Evolutionary conservation across 352 stramenopile genomes (phyloP).

Genomic region (Pythium volutum): DNA sequence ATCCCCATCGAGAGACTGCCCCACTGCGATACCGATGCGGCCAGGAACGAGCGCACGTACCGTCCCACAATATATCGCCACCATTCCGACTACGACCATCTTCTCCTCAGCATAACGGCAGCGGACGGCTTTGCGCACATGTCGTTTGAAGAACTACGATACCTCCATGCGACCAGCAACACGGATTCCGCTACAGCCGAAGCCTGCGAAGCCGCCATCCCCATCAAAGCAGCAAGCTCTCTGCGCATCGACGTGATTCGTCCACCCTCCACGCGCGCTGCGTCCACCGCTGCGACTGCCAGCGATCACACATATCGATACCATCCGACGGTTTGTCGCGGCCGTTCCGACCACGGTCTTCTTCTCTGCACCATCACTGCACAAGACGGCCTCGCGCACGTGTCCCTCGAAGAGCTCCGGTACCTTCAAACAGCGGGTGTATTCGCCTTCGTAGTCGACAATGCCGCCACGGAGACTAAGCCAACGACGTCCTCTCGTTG

Average conservation of each 20-base stretch:
- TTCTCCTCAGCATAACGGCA: background rate
- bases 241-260: no score
- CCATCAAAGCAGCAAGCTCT: no score
- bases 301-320: no score
- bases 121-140: background rate
- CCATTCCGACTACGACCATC: background rate
- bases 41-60: background rate
- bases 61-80: background rate
- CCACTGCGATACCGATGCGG: background rate
- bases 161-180: background rate
- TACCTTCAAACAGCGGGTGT: background rate
- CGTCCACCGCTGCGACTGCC: no score
- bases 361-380: background rate
- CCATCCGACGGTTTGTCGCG: background rate
- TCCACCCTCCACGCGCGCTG: no score
- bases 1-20: background rate
- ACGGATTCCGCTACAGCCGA: background rate
- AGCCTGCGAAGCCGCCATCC: no score
- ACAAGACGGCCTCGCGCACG: background rate
- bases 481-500: background rate
- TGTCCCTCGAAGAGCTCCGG: conserved; percentile 9
- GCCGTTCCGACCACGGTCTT: background rate
- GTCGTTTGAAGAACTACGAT: background rate
- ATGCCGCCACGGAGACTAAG: background rate
- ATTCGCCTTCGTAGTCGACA: no score